Base-by-base conservation (phyloP, 2,329 filamentous ascomycete genomes). In the Malbranchea zuffiana region DNA sequence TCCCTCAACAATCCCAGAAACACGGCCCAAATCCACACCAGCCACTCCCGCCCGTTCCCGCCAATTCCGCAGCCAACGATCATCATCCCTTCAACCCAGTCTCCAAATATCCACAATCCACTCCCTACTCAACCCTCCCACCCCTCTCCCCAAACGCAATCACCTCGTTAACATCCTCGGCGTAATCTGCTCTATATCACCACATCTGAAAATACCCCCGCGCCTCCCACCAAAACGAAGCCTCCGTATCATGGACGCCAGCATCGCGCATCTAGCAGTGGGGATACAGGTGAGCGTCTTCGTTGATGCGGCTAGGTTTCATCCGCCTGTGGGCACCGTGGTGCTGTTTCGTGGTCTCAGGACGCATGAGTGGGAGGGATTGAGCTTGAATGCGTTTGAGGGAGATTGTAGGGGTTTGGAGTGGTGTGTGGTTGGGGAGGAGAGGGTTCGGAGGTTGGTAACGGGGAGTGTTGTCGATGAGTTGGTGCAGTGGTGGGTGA, bases 331-430 rank as follows among this genome's bases (percentile, higher is more conserved):
- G 6, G 53, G 53, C 2, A 55, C 53, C 2, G 39, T 55, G 16
- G 53, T 47, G 1, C 40, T 56, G 26, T 48, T 55, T 35, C 39
- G 44, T 16, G 43, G 46, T 6, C 16, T 56, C n/a, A 49, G 48
- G 31, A 53, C 53, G 41, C 50, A 56, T 39, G 41, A 46, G 31
- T 51, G 45, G 40, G 50, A 50, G 16, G 45, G 44, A 7, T 32
- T 53, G 12, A 54, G 53, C 23, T 35, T 56, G 30, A 56, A 55
- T 42, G 47, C 49, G 18, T 56, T 54, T 44, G 45, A 47, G 24
- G 44, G 42, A 27, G 44, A 49, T 23, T 47, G 44, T 30, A 39
- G 35, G n/a, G 39, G 35, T 12, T 32, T 33, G 24, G 46, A 50
- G 19, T 54, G 52, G 52, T 51, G 50, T 37, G 33, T 51, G 13